A percentile compares a stretch with the other conserved stretches of the same genome.
phyloP scores from a whole-genome alignment of 352 stramenopile species.

The Aphanomyces astaci region DNA sequence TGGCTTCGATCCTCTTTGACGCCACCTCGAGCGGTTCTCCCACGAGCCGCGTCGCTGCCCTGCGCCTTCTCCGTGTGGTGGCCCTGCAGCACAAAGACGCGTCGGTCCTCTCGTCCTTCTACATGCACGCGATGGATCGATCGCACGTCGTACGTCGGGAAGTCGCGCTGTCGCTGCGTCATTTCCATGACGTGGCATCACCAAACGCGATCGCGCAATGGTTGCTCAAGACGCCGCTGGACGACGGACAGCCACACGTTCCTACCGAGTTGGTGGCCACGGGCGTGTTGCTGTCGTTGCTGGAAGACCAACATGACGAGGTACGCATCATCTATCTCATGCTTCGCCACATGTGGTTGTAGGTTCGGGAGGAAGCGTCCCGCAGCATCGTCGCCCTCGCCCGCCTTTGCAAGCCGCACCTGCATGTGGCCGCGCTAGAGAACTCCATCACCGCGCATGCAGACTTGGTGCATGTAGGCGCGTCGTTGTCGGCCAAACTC shows the following conservation, averaged over 20 bases:
- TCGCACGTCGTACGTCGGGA: background rate
- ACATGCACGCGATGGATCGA: background rate
- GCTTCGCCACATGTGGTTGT: background rate
- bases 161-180: background rate
- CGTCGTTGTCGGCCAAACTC: background rate
- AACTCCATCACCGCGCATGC: slow-evolving; percentile 6
- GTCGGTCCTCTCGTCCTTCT: background rate
- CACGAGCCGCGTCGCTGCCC: background rate
- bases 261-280: background rate
- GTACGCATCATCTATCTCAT: background rate
- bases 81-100: background rate
- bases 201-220: background rate
- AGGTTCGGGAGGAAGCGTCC: slow-evolving; percentile 1
- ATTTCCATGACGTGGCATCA: background rate
- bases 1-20: background rate
- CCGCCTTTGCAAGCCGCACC: background rate
- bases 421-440: background rate
- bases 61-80: slow-evolving; percentile 4
- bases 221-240: slow-evolving; percentile 11
- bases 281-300: slow-evolving; percentile 8
- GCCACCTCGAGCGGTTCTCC: background rate
- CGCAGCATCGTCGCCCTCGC: background rate
- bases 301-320: slow-evolving; percentile 1
- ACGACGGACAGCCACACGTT: background rate
- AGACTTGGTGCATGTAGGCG: background rate